Percentiles rank a stretch among this genome's conserved stretches.
phyloP scores from a whole-genome alignment of 1,139 yeast species.

The Geotrichum carabidarum region DNA sequence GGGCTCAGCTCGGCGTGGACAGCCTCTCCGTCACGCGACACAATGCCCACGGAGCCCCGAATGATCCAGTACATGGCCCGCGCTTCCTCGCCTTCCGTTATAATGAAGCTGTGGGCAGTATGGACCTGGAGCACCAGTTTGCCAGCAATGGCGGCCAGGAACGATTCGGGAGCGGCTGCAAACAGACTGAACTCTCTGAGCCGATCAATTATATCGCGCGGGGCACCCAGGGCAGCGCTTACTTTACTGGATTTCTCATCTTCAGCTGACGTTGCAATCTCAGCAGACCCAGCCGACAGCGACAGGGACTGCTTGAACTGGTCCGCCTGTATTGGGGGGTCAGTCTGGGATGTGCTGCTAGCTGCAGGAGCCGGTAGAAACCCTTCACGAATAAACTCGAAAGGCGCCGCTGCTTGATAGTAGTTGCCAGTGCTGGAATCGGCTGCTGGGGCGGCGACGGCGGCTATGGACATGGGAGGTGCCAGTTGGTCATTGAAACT shows the following conservation, averaged over 20 bases:
- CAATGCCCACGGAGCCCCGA: slow-evolving; percentile 69
- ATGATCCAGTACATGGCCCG: slow-evolving; percentile 75
- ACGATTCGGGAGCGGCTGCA: slow-evolving; percentile 59
- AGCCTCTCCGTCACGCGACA: slow-evolving; percentile 71
- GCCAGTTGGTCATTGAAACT: no score
- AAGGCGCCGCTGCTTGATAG: no score
- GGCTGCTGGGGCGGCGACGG: no score
- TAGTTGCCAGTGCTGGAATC: no score
- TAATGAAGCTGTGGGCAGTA: slow-evolving; percentile 63
- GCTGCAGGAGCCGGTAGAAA: no score
- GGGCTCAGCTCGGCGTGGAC: slow-evolving; percentile 63
- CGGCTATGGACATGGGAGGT: no score
- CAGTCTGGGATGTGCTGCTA: no score
- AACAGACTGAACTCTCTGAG: slow-evolving; percentile 58
- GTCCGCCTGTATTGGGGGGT: no score
- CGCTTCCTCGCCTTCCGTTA: slow-evolving; percentile 69
- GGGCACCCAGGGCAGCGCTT: slow-evolving; percentile 6
- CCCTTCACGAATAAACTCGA: no score
- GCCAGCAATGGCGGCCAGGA: slow-evolving; percentile 55
- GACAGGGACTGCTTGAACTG: no score
- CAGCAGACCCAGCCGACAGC: no score
- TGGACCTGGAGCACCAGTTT: slow-evolving; percentile 55
- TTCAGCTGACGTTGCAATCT: background rate
- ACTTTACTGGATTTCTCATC: background rate
- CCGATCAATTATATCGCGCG: slow-evolving; percentile 45